Evolutionary conservation across 1,139 yeast genomes (phyloP).

Genomic region (Yamadazyma atlantica): DNA sequence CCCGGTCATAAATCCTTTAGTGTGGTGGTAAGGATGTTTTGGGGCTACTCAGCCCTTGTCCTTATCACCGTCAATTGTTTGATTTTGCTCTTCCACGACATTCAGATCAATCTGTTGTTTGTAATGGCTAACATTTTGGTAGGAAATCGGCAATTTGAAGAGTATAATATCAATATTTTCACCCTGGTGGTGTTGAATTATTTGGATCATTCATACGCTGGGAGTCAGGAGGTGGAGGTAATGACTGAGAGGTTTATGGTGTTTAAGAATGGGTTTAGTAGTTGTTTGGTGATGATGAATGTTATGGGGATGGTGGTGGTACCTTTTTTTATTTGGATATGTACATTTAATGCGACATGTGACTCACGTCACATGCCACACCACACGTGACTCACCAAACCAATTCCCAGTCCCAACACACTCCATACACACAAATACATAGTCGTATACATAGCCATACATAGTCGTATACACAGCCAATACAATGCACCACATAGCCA

Average conservation of each 20-base stretch:
- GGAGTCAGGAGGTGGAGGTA: too few relatives aligned
- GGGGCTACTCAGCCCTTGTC: constrained; percentile 24
- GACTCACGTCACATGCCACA: too few relatives aligned
- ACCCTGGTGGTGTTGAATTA: constrained; percentile 19
- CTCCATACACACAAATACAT: too few relatives aligned
- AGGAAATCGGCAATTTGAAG: constrained; percentile 7
- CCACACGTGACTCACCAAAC: too few relatives aligned
- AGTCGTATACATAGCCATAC: too few relatives aligned
- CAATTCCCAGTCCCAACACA: background rate
- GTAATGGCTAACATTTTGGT: constrained; percentile 8
- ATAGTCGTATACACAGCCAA: too few relatives aligned
- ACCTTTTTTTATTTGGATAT: constrained; percentile 29
- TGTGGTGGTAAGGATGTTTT: constrained; percentile 19
- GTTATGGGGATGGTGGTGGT: constrained; percentile 24
- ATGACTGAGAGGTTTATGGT: constrained; percentile 7
- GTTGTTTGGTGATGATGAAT: constrained; percentile 24
- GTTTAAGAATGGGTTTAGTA: constrained; percentile 11
- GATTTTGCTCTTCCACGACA: constrained; percentile 23
- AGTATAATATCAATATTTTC: constrained; percentile 16
- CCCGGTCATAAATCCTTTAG: background rate
- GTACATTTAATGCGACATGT: too few relatives aligned
- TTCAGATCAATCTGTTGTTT: constrained; percentile 20
- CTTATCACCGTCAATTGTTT: constrained; percentile 15
- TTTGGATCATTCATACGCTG: constrained; percentile 14
- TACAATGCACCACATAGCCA: too few relatives aligned